Evolutionary conservation across 2,329 filamentous ascomycete species (phyloP).

Genomic region (Beauveria sp.): DNA sequence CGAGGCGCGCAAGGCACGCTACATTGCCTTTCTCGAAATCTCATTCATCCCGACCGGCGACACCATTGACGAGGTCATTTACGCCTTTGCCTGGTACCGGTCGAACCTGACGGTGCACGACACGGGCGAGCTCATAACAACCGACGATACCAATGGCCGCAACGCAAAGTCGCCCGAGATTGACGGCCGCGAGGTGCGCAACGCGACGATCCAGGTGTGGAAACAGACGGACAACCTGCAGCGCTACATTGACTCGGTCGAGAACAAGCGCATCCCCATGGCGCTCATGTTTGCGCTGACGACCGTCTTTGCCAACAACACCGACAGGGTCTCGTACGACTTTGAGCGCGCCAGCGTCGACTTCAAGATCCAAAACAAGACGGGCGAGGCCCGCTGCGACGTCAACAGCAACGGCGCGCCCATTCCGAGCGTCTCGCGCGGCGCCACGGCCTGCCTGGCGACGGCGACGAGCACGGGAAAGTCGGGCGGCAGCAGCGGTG

Average conservation of each 20-base stretch:
- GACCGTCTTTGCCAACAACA: neutral
- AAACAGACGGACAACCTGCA: neutral
- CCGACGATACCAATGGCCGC: neutral
- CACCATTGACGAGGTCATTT: neutral
- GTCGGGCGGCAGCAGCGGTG: neutral
- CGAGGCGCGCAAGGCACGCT: neutral
- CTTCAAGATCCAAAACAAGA: constrained; percentile 7
- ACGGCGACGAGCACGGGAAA: neutral
- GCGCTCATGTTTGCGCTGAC: neutral
- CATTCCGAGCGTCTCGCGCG: neutral
- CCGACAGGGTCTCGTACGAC: neutral
- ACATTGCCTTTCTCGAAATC: constrained; percentile 4
- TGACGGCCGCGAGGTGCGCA: constrained; percentile 1
- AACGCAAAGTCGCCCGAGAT: neutral
- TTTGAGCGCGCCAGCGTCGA: constrained; percentile 4
- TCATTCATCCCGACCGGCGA: neutral
- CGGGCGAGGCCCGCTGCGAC: constrained; percentile 1
- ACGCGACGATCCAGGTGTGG: constrained; percentile 5
- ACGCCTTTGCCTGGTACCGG: neutral
- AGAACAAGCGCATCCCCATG: neutral
- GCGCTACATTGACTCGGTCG: neutral
- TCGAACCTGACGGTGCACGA: neutral
- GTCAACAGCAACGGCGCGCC: neutral
- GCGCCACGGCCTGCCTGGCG: neutral
- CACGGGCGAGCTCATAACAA: neutral